phyloP scores from a whole-genome alignment of 345 rosid genomes.

The Arabidopsis thaliana region DNA sequence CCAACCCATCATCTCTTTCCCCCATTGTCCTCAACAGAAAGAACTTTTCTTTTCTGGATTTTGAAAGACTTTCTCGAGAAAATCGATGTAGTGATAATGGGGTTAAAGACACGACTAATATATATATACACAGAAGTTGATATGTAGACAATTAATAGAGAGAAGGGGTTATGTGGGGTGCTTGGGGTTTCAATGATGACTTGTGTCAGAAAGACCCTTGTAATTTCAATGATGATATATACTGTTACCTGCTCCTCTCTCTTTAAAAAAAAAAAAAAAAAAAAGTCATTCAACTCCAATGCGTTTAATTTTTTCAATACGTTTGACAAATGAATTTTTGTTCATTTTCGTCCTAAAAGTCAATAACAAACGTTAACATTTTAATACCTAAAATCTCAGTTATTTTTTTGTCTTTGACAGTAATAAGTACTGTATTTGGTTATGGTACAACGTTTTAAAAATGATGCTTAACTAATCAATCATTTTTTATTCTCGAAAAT shows the following conservation, averaged over 20 bases:
- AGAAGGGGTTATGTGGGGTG: slow-evolving; percentile 15
- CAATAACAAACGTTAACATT: slow-evolving; percentile 35
- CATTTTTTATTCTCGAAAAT: not conserved
- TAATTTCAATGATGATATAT: slow-evolving; percentile 53
- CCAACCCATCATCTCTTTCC: slow-evolving; percentile 61
- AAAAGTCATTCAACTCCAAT: slow-evolving; percentile 6
- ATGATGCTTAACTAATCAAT: not conserved
- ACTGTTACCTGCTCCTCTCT: slow-evolving; percentile 37
- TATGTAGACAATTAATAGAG: slow-evolving; percentile 45
- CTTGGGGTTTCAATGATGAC: slow-evolving; percentile 61
- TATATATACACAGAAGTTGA: slow-evolving; percentile 12
- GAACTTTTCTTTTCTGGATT: not conserved
- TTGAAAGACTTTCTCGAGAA: slow-evolving; percentile 35
- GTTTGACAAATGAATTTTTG: slow-evolving; percentile 9
- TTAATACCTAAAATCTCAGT: not conserved
- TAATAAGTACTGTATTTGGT: not conserved
- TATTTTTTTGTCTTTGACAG: slow-evolving; percentile 16
- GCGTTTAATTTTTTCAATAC: slow-evolving; percentile 31
- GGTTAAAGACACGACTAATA: slow-evolving; percentile 51
- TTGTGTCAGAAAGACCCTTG: slow-evolving; percentile 57
- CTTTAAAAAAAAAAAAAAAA: not conserved
- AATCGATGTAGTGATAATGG: slow-evolving; percentile 41
- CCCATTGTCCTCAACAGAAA: slow-evolving; percentile 48
- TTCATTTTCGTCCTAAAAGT: slow-evolving; percentile 26
- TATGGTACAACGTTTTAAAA: not conserved